Base-by-base conservation (phyloP, 1,284 basidiomycete genomes). In the Ceratorhiza oryzae-sativae region DNA sequence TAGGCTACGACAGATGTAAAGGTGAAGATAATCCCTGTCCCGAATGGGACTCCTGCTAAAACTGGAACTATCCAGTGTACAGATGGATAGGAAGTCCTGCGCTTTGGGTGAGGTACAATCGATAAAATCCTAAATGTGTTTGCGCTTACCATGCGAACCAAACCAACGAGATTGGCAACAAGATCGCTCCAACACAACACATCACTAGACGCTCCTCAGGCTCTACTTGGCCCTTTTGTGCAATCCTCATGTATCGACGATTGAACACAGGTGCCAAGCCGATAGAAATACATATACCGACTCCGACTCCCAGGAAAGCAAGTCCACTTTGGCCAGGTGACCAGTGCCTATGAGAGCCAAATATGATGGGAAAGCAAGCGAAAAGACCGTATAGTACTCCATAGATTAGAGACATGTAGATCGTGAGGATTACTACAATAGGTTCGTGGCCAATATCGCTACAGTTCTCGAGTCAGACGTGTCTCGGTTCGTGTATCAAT, bases 381-480 rank as follows among this genome's bases (percentile, higher is more conserved):
- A 89, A 87, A 72, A 87, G 81, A 13, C 85, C 84, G 76, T 87
- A 88, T 0, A 87, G 80, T 12, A 83, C 86, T 25, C 86, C 86
- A 75, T 91, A 91, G 8, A 89, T 83, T 68, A 90, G 85, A 1
- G 88, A 84, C 62, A 88, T 85, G 80, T 91, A 93, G 51, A 92
- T 79, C 0, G 89, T 84, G 23, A 91, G 81, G 30, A 87, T 81
- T 8, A 88, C 79, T 0, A 91, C 89, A 75, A 92, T 92, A 20
- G 88, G 86, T 78, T 92, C 90, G 13, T 84, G 86, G 74, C 80
- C 36, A 92, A 80, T 77, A 92, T 87, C 12, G 84, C 87, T 59
- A 18, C 2, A 41, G 25, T 34, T 10, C 20, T 12, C n/a, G n/a
- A n/a, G n/a, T n/a, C n/a, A n/a, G n/a, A n/a, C 20, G 30, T n/a